A percentile compares a stretch with the other conserved stretches of the same genome.
phyloP scores from a whole-genome alignment of 805 yeast genomes.

The Candida hispaniensis region DNA sequence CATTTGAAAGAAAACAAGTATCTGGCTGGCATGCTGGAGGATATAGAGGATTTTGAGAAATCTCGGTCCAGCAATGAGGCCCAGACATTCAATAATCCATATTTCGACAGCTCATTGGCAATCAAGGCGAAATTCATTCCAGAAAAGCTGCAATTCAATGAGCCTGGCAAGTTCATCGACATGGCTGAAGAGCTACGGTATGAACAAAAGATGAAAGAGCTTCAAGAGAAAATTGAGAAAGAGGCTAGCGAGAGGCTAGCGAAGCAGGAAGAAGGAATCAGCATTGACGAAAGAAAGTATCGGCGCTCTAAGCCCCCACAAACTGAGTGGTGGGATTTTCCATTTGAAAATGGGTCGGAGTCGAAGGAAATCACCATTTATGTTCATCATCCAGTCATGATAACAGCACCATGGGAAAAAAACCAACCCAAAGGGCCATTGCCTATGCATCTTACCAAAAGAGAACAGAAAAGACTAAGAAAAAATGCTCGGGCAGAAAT shows the following conservation, averaged over 20 bases:
- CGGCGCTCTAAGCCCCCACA: constrained; percentile 43
- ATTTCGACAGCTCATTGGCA: too few relatives aligned
- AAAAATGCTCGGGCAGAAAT: constrained; percentile 53
- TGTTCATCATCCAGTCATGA: constrained; percentile 72
- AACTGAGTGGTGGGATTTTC: constrained; percentile 86
- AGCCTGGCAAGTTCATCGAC: constrained; percentile 52
- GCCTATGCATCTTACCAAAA: constrained; percentile 57
- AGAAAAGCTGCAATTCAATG: constrained; percentile 43
- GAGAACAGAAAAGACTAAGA: constrained; percentile 64
- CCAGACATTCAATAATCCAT: too few relatives aligned
- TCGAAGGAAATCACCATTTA: constrained; percentile 37
- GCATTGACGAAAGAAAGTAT: constrained; percentile 47
- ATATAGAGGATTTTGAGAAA: too few relatives aligned
- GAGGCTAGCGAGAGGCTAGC: constrained; percentile 26
- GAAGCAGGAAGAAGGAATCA: constrained; percentile 42
- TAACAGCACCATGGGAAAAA: constrained; percentile 48
- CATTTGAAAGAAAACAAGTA: constrained; percentile 4
- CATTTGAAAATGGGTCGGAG: constrained; percentile 34
- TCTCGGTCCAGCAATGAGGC: too few relatives aligned
- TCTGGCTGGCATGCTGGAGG: constrained; percentile 1
- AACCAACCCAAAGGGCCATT: constrained; percentile 31
- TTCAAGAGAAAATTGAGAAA: constrained; percentile 28
- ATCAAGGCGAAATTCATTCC: too few relatives aligned
- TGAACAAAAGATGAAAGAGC: constrained; percentile 31
- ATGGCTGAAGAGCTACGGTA: constrained; percentile 42